A percentile compares a stretch with the other conserved stretches of the same genome.
phyloP scores from a whole-genome alignment of 78 protist genomes.

The Paratrimastix pyriformis region DNA sequence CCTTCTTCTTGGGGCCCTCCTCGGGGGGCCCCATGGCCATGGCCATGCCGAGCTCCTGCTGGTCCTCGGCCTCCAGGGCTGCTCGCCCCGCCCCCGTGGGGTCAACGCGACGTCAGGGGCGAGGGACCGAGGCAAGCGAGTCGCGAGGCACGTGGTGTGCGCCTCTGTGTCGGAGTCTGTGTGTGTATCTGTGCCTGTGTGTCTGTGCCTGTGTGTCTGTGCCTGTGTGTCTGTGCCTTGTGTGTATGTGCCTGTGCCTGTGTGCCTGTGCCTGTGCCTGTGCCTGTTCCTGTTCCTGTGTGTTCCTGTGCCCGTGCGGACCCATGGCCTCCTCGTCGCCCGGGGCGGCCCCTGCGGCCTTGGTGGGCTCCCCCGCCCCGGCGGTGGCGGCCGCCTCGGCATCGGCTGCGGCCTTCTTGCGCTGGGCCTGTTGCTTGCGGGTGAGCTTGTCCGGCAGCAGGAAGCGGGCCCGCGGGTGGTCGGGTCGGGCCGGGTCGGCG shows the following conservation, averaged over 20 bases:
- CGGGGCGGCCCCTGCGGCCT: background rate
- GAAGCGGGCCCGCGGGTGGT: too few relatives aligned
- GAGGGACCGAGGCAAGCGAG: background rate
- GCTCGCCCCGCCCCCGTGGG: background rate
- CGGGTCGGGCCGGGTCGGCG: too few relatives aligned
- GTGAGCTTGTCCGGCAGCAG: constrained; percentile 10
- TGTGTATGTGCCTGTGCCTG: background rate
- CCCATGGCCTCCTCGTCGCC: constrained; percentile 42
- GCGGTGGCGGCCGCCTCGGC: background rate
- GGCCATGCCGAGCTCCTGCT: background rate
- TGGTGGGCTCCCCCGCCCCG: background rate
- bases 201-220: background rate
- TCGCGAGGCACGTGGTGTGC: background rate
- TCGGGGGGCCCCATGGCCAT: background rate
- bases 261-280: background rate
- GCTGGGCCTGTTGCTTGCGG: background rate
- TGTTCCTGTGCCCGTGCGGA: constrained; percentile 63
- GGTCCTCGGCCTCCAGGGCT: background rate
- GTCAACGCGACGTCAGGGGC: constrained; percentile 1
- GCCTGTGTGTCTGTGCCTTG: background rate
- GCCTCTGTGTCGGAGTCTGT: background rate
- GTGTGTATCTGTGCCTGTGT: background rate
- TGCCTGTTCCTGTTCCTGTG: background rate
- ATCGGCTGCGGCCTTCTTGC: background rate
- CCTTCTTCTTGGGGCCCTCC: background rate